Percentiles rank a stretch among this genome's conserved stretches.
These are phyloP conservation scores for Paracamarosporium sp. DNA, from an alignment of 2,329 filamentous ascomycete species.

Conservation along the genomic window DNA sequence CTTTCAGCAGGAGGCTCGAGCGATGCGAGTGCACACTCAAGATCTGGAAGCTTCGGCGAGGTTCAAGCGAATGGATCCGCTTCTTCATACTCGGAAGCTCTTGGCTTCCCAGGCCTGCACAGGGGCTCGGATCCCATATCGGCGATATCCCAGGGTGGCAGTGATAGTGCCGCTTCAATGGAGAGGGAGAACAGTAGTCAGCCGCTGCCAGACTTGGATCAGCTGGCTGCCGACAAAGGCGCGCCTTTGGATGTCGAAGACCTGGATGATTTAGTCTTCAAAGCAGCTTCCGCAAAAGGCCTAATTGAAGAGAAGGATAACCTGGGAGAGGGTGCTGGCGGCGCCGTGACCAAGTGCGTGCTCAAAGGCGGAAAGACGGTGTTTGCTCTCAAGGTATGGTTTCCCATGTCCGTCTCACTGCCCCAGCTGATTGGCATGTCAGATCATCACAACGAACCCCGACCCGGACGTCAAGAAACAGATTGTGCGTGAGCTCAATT, in stretches of 20 bases:
- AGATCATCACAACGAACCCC: conserved; percentile 96
- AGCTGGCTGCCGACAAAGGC: conserved; percentile 81
- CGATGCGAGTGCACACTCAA: conserved; percentile 80
- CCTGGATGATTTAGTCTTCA: conserved; percentile 93
- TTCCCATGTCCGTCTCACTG: neutral
- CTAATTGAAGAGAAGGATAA: conserved; percentile 88
- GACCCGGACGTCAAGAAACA: conserved; percentile 99
- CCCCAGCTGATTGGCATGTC: conserved; percentile 14
- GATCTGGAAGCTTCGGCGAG: conserved; percentile 85
- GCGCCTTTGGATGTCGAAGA: conserved; percentile 90
- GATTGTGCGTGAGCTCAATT: conserved; percentile 92
- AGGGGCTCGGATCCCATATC: conserved; percentile 81
- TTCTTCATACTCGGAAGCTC: conserved; percentile 78
- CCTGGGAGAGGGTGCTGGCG: conserved; percentile 92
- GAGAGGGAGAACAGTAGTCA: conserved; percentile 83
- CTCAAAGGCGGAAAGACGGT: conserved; percentile 91
- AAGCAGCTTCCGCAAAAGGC: conserved; percentile 86
- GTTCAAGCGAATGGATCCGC: conserved; percentile 81
- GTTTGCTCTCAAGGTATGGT: conserved; percentile 89
- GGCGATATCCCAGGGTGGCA: conserved; percentile 78
- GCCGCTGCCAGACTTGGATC: conserved; percentile 77
- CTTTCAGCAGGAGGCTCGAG: conserved; percentile 76
- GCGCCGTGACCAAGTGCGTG: conserved; percentile 89
- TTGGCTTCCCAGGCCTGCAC: conserved; percentile 78
- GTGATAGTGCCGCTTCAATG: conserved; percentile 74